Percentiles rank a stretch among this genome's conserved stretches.
Evolutionary conservation across 2,329 filamentous ascomycete genomes (phyloP).

Genomic region (Colletotrichum sp.): DNA sequence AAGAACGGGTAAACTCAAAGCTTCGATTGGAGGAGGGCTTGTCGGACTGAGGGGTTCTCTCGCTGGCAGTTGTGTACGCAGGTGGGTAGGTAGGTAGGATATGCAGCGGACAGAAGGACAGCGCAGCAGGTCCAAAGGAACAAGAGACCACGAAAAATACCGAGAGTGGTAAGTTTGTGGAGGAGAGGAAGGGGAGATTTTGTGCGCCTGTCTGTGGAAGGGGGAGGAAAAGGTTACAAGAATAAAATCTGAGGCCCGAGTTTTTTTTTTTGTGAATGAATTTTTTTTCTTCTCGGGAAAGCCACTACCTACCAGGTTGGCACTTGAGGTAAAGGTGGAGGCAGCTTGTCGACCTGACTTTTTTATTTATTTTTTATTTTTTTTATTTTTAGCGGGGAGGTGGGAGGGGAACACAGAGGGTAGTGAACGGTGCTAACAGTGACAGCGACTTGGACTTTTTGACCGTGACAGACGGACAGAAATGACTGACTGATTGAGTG

Average conservation of each 20-base stretch:
- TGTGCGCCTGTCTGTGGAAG: conserved; percentile 15
- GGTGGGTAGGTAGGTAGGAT: not conserved
- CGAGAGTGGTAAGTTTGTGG: conserved; percentile 4
- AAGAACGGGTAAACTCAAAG: conserved; percentile 19
- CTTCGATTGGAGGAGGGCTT: conserved; percentile 18
- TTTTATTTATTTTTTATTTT: not conserved
- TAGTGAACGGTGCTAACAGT: not conserved
- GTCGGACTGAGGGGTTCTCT: conserved; percentile 4
- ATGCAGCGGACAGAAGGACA: not conserved
- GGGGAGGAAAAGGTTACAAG: conserved; percentile 2
- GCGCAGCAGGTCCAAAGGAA: not conserved
- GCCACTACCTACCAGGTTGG: conserved; percentile 20
- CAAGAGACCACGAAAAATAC: conserved; percentile 9
- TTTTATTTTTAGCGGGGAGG: conserved; percentile 9
- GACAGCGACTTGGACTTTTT: not conserved
- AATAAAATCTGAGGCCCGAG: conserved; percentile 23
- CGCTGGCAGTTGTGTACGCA: conserved; percentile 3
- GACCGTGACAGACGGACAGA: not conserved
- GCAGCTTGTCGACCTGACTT: conserved; percentile 20
- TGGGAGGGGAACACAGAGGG: not conserved
- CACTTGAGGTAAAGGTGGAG: conserved; percentile 16
- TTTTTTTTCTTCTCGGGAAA: conserved; percentile 22
- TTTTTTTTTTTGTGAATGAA: conserved; percentile 25
- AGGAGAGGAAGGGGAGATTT: not conserved
- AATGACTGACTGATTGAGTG: not conserved